Conservation (phyloP, 208 protist species). For the Acanthamoeba healyi region DNA sequence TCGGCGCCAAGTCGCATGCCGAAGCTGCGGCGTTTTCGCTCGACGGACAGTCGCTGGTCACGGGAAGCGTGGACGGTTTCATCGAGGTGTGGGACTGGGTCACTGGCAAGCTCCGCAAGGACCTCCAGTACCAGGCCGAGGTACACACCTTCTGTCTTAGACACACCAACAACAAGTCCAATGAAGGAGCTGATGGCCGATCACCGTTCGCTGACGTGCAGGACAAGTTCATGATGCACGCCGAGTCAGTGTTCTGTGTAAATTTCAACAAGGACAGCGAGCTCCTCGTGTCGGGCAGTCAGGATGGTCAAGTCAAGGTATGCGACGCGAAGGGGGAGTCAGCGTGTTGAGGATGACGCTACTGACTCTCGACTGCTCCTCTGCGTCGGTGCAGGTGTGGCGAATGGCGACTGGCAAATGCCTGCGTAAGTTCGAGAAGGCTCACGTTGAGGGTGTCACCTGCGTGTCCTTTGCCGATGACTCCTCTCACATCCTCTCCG, state of each 20-base stretch:
- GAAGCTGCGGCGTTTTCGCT: constrained; percentile 65
- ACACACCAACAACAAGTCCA: too few relatives aligned
- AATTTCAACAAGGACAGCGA: constrained; percentile 77
- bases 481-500: constrained; percentile 48
- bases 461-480: constrained; percentile 75
- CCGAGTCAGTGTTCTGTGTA: constrained; percentile 74
- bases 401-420: constrained; percentile 55
- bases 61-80: constrained; percentile 77
- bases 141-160: constrained; percentile 2
- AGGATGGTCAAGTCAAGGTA: constrained; percentile 75
- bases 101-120: constrained; percentile 72
- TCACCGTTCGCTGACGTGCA: neutral
- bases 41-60: constrained; percentile 75
- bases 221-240: constrained; percentile 78
- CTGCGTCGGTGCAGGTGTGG: constrained; percentile 61
- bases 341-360: too few relatives aligned
- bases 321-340: neutral
- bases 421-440: constrained; percentile 71
- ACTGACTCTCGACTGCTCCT: too few relatives aligned
- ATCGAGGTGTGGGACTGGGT: constrained; percentile 76
- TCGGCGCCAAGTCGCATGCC: constrained; percentile 73
- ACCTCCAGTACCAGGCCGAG: constrained; percentile 71
- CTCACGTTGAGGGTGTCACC: constrained; percentile 74
- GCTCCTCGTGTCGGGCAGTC: constrained; percentile 59
- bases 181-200: neutral